A percentile compares a stretch with the other conserved stretches of the same genome.
phyloP scores from a whole-genome alignment of 169 alveolate species.

The Sarcocystis neurona region DNA sequence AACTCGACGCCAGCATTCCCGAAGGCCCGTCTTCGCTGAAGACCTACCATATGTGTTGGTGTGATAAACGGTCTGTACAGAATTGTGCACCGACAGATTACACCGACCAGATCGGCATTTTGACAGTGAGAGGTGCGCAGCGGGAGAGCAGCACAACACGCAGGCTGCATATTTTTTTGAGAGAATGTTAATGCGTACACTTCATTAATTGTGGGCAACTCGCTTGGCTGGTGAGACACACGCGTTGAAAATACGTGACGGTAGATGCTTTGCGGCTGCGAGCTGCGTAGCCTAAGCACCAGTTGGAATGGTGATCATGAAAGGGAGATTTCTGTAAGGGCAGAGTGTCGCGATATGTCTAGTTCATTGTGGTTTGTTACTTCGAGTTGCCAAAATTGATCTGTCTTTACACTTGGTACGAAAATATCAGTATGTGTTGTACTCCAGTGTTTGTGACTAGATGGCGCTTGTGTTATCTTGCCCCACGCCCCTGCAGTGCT shows the following conservation, averaged over 20 bases:
- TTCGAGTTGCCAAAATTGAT: too few relatives aligned
- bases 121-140: conserved; percentile 43
- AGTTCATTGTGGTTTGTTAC: too few relatives aligned
- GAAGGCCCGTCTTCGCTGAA: background rate
- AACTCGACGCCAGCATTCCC: background rate
- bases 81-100: conserved; percentile 39
- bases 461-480: too few relatives aligned
- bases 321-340: too few relatives aligned
- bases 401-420: too few relatives aligned
- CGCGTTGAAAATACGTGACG: background rate
- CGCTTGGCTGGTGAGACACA: too few relatives aligned
- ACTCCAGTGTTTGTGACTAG: too few relatives aligned
- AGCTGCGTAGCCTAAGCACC: background rate
- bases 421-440: too few relatives aligned
- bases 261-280: background rate
- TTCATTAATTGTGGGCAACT: too few relatives aligned
- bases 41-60: conserved; percentile 55
- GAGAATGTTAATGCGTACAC: background rate
- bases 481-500: too few relatives aligned
- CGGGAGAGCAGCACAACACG: background rate
- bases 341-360: too few relatives aligned
- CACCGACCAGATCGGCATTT: conserved; percentile 25
- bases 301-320: background rate
- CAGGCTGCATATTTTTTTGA: background rate
- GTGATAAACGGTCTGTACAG: background rate